Percentiles rank a stretch among this genome's conserved stretches.
phyloP scores from a whole-genome alignment of 768 basidiomycete species.

The Mrakia blollopis region DNA sequence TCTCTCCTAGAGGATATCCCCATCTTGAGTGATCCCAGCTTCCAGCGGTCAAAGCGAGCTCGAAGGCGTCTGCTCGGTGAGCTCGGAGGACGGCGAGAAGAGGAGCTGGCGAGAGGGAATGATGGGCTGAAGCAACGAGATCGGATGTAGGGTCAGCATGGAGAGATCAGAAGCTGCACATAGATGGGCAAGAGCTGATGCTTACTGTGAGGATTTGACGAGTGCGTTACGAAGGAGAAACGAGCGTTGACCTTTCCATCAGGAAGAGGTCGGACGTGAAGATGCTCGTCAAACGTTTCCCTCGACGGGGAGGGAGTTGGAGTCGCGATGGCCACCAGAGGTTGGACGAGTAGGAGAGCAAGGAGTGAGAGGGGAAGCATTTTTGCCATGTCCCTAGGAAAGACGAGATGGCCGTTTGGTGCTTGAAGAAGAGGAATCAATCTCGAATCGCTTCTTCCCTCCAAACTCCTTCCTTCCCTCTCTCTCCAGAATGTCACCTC shows the following conservation, averaged over 20 bases:
- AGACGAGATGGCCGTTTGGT: background rate
- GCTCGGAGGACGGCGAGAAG: slow-evolving; percentile 80
- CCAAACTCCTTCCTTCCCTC: background rate
- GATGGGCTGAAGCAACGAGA: slow-evolving; percentile 56
- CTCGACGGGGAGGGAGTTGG: background rate
- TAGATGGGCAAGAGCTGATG: no score
- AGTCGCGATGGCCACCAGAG: background rate
- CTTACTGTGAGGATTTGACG: slow-evolving; percentile 33
- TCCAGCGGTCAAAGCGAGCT: slow-evolving; percentile 83
- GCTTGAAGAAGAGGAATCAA: background rate
- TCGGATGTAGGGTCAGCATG: no score
- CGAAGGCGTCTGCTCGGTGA: slow-evolving; percentile 80
- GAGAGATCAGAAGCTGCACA: background rate
- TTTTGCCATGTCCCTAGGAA: background rate
- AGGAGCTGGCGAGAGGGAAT: slow-evolving; percentile 76
- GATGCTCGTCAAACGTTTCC: slow-evolving; percentile 46
- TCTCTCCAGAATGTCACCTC: background rate
- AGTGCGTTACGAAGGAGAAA: slow-evolving; percentile 71
- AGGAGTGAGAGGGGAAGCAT: slow-evolving; percentile 7
- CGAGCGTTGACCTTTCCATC: slow-evolving; percentile 77
- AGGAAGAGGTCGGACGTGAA: slow-evolving; percentile 58
- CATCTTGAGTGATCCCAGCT: slow-evolving; percentile 83
- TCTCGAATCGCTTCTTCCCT: background rate
- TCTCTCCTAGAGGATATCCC: slow-evolving; percentile 71
- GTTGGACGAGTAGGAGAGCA: background rate